Conservation (phyloP, 345 rosid genomes). For the Barbarea vulgaris region DNA sequence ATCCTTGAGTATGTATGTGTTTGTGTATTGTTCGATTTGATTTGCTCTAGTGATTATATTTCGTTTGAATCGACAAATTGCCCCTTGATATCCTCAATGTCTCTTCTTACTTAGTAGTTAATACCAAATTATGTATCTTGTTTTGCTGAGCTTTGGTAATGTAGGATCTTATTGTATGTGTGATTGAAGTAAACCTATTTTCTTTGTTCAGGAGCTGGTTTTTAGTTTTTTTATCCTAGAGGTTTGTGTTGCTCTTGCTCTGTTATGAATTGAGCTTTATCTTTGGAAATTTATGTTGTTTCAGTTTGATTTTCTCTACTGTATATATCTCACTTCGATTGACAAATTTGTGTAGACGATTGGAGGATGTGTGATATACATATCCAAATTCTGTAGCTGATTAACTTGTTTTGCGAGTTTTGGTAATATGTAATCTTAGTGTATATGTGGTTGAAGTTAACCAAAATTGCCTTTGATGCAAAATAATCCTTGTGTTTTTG, state of each 20-base stretch:
- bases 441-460: neutral
- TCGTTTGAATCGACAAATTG: neutral
- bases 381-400: neutral
- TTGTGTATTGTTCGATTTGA: constrained; percentile 3
- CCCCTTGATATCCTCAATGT: too few species aligned
- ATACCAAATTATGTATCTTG: too few species aligned
- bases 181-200: neutral
- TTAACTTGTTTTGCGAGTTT: neutral
- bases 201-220: neutral
- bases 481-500: neutral
- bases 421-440: neutral
- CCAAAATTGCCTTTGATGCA: neutral
- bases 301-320: neutral
- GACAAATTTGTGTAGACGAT: too few species aligned
- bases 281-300: neutral
- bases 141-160: neutral
- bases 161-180: neutral
- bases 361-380: neutral
- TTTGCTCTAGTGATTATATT: neutral
- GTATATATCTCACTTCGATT: neutral
- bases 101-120: too few species aligned
- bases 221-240: neutral
- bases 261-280: neutral
- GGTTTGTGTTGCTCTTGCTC: constrained; percentile 2
- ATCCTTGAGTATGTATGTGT: too few species aligned